These are phyloP conservation scores for Plasmodium relictum DNA, from an alignment of 169 alveolate genomes.

Conservation along the genomic window DNA sequence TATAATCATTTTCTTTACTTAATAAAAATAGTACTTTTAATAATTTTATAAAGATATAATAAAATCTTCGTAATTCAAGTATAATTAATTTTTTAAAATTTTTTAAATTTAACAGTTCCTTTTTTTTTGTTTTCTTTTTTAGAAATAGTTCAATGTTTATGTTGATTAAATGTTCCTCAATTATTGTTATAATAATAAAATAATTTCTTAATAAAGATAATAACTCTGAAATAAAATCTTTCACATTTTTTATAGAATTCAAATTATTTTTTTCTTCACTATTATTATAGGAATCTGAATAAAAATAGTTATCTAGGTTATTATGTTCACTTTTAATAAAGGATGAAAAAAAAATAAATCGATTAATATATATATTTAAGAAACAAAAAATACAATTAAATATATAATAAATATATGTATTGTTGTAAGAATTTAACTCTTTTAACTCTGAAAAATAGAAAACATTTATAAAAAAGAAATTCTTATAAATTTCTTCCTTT, in stretches of 20 bases:
- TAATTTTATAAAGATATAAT: constrained; percentile 47
- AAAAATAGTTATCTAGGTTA: background rate
- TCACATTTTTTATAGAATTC: background rate
- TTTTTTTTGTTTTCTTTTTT: constrained; percentile 27
- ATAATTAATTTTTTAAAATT: constrained; percentile 43
- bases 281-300: background rate
- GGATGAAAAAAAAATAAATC: constrained; percentile 31
- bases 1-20: constrained; percentile 26
- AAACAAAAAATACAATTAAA: constrained; percentile 49
- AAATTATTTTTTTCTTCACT: background rate
- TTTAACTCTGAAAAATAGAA: constrained; percentile 52
- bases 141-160: constrained; percentile 22
- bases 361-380: constrained; percentile 36
- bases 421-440: constrained; percentile 18
- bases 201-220: constrained; percentile 30
- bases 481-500: constrained; percentile 37
- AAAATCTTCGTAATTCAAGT: constrained; percentile 45
- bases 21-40: constrained; percentile 32
- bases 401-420: constrained; percentile 42
- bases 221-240: constrained; percentile 32
- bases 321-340: constrained; percentile 20
- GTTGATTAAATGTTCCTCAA: constrained; percentile 55
- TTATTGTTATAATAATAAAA: constrained; percentile 9
- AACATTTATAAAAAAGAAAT: constrained; percentile 53
- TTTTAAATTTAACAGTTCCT: constrained; percentile 27